These are phyloP conservation scores for Immersiella caudata DNA, from an alignment of 495 filamentous ascomycete genomes.

Conservation along the genomic window DNA sequence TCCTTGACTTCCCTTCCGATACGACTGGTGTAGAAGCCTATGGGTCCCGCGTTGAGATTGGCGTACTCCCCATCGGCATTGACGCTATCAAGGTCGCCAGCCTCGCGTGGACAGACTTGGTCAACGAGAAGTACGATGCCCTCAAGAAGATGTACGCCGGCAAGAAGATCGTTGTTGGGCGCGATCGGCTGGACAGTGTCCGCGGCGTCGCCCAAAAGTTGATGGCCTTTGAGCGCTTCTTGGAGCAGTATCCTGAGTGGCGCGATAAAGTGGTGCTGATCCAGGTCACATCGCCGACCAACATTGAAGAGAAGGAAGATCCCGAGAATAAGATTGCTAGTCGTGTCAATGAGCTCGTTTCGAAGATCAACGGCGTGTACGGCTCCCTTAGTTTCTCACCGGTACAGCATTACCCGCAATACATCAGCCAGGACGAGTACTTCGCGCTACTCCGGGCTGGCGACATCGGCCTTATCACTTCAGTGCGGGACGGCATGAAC, in stretches of 20 bases:
- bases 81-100: conserved; percentile 72
- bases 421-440: conserved; percentile 83
- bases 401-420: conserved; percentile 91
- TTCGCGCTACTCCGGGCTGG: conserved; percentile 85
- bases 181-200: conserved; percentile 86
- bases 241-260: conserved; percentile 87
- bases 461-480: conserved; percentile 88
- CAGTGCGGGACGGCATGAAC: conserved; percentile 94
- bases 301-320: conserved; percentile 71
- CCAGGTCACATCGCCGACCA: conserved; percentile 88
- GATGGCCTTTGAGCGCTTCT: conserved; percentile 86
- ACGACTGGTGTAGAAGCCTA: conserved; percentile 84
- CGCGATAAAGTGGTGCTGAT: conserved; percentile 89
- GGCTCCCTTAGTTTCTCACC: conserved; percentile 84
- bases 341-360: conserved; percentile 83
- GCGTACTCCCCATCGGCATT: conserved; percentile 90
- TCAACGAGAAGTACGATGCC: conserved; percentile 66
- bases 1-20: conserved; percentile 80
- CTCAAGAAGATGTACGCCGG: conserved; percentile 74
- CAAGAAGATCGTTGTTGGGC: conserved; percentile 92
- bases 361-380: conserved; percentile 85
- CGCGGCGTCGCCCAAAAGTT: conserved; percentile 91
- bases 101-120: conserved; percentile 66
- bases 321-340: conserved; percentile 72
- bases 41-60: conserved; percentile 82